A percentile compares a stretch with the other conserved stretches of the same genome.
Evolutionary conservation across 441 rosid genomes (phyloP).

Genomic region (Bruguiera hainesii): DNA sequence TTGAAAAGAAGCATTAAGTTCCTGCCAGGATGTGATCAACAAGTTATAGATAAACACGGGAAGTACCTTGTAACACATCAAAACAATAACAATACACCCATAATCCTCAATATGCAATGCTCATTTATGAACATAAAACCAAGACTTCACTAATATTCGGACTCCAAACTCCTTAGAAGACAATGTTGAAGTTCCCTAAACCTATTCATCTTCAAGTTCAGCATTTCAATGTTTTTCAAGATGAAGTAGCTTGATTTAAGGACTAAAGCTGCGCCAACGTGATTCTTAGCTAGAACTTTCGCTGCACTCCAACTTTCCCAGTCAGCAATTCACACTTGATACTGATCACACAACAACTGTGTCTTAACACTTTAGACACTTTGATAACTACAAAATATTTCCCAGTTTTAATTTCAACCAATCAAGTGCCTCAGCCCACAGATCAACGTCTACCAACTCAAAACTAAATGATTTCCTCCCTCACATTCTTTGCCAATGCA

Average conservation of each 20-base stretch:
- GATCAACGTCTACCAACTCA: neutral
- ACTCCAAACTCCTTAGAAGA: neutral
- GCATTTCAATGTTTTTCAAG: neutral
- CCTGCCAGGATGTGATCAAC: conserved; percentile 29
- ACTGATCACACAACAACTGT: conserved; percentile 2
- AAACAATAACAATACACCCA: conserved; percentile 4
- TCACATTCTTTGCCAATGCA: too few relatives aligned
- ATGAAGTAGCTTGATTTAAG: neutral
- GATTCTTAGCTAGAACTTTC: too few relatives aligned
- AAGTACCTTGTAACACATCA: conserved; percentile 8
- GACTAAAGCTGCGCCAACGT: neutral
- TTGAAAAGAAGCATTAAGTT: conserved; percentile 32
- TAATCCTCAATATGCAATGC: neutral
- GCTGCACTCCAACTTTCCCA: neutral
- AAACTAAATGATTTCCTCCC: neutral
- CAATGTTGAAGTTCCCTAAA: neutral
- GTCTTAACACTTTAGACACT: neutral
- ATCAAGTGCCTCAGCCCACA: neutral
- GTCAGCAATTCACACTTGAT: neutral
- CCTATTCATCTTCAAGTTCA: neutral
- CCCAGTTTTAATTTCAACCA: conserved; percentile 6
- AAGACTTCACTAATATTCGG: neutral
- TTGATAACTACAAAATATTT: neutral
- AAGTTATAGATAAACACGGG: conserved; percentile 11
- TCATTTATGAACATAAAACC: neutral